Base-by-base conservation (phyloP, 345 rosid species). In the Acer saccharum region DNA sequence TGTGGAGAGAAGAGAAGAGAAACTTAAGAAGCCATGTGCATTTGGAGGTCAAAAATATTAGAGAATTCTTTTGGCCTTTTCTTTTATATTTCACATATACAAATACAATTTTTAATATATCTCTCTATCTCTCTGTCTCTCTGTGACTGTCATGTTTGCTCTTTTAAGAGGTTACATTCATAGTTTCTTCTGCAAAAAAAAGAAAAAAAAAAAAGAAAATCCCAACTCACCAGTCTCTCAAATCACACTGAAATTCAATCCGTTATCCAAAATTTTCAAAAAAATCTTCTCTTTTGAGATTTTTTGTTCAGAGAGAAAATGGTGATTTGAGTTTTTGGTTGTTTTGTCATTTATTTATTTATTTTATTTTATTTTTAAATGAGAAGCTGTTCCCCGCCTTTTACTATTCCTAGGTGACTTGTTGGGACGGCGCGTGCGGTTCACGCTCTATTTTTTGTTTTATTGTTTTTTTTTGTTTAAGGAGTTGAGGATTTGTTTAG, bases 21-120 rank as follows among this genome's bases (percentile, higher is more conserved):
- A 78, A 54, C 63, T 70, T 85, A 76, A 84, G 86, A 78, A 84
- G 85, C 91, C 93, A 88, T 85, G 89, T 88, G 90, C 93, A 69
- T 58, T 76, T 78, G 85, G 91, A 91, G 87, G 95, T 88, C 85
- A 87, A 90, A 81, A 87, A 72, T 68, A 86, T 74, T 89, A 81
- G 84, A 83, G 73, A 85, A 90, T 80, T 85, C 76, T 52, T 52
- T 72, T 75, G 75, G 69, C 79, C 68, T 54, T 82, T 78, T 79
- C 23, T 57, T 23, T 64, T 69, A 23, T 50, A 25, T 62, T 62
- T 62, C 6, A 7, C 4, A 62, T 20, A 62, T n/a, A 58, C 52
- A 58, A 39, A 46, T 10, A 32, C n/a, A 73, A 41, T 23, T 52
- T 12, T 52, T 60, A 61, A 8, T 48, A 21, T 41, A 74, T 20